phyloP scores from a whole-genome alignment of 208 protist species.

The Leptomonas pyrrhocoris region DNA sequence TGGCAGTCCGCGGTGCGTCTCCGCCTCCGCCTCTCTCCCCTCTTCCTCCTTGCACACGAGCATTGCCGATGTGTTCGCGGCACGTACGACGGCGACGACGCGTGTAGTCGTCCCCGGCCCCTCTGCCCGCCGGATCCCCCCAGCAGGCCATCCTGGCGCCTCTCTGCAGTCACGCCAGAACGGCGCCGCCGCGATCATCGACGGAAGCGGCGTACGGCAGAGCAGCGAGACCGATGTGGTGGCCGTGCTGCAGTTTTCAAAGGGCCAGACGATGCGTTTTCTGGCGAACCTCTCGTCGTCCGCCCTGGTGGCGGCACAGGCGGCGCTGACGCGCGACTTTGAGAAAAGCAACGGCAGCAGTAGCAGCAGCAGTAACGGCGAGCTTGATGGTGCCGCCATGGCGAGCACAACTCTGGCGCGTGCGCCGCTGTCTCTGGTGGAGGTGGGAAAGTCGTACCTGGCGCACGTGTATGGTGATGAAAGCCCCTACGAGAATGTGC shows the following conservation, averaged over 20 bases:
- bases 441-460: slow-evolving; percentile 48
- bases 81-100: slow-evolving; percentile 1
- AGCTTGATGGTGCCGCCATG: neutral
- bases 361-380: neutral
- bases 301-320: slow-evolving; percentile 8
- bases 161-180: slow-evolving; percentile 12
- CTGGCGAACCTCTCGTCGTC: slow-evolving; percentile 19
- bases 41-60: slow-evolving; percentile 1
- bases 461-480: slow-evolving; percentile 41
- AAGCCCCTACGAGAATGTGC: slow-evolving; percentile 51
- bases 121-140: slow-evolving; percentile 28
- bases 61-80: neutral
- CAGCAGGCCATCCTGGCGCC: neutral
- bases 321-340: neutral
- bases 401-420: neutral
- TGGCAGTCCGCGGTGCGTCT: neutral
- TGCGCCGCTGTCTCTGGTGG: slow-evolving; percentile 4
- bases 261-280: slow-evolving; percentile 55
- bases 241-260: slow-evolving; percentile 50
- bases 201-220: slow-evolving; percentile 6
- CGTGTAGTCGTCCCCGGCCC: slow-evolving; percentile 18
- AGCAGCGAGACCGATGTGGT: slow-evolving; percentile 29
- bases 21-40: neutral
- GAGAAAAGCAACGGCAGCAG: neutral
- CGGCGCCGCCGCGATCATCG: slow-evolving; percentile 9